A percentile compares a stretch with the other conserved stretches of the same genome.
Conservation (phyloP, 169 alveolate genomes). For the Babesia sp. region DNA sequence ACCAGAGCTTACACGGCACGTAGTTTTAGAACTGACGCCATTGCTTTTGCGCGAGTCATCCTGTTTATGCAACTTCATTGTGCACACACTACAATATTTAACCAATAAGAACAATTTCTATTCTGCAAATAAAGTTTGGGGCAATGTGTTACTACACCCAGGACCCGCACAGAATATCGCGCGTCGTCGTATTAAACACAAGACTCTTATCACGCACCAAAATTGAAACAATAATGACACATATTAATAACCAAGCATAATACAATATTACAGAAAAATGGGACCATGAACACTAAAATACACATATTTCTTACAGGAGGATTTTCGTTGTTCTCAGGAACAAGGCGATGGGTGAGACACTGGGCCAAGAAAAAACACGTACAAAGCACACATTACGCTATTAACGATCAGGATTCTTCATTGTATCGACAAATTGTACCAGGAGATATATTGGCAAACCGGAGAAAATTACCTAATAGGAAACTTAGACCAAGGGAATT, state of each 20-base stretch:
- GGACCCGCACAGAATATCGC: no score
- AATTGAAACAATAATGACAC: no score
- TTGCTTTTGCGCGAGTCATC: neutral
- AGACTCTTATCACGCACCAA: no score
- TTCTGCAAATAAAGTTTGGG: no score
- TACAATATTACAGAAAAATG: neutral
- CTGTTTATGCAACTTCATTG: neutral
- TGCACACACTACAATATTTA: neutral
- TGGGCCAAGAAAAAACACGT: slow-evolving; percentile 66
- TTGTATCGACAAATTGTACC: slow-evolving; percentile 61
- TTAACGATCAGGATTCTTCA: slow-evolving; percentile 50
- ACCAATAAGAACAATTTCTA: no score
- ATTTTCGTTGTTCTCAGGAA: neutral
- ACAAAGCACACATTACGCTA: slow-evolving; percentile 50
- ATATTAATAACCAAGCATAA: no score
- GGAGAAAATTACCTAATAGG: slow-evolving; percentile 66
- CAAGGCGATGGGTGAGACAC: slow-evolving; percentile 54
- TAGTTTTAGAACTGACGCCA: neutral
- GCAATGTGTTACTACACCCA: no score
- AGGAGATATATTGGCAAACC: slow-evolving; percentile 57
- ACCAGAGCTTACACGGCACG: neutral
- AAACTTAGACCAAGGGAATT: slow-evolving; percentile 70
- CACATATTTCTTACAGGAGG: neutral
- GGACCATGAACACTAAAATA: neutral
- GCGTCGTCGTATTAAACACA: no score